Conservation (phyloP, 176 grass and related monocot species). For the Canna indica region DNA sequence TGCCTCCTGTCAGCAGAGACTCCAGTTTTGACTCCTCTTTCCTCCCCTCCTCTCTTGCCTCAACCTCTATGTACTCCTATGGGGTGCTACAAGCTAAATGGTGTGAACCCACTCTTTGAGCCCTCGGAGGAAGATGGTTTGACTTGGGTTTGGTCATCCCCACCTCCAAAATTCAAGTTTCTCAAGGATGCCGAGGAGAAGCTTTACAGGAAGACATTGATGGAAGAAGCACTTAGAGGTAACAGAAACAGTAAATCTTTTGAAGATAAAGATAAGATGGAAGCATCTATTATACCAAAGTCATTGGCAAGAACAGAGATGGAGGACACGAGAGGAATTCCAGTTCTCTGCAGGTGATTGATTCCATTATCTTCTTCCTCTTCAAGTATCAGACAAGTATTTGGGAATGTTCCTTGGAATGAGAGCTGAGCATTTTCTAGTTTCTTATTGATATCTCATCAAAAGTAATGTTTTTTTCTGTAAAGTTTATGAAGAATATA, state of each 20-base stretch:
- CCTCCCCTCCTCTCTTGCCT: constrained; percentile 3
- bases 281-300: neutral
- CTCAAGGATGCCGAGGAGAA: constrained; percentile 13
- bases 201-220: constrained; percentile 1
- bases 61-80: neutral
- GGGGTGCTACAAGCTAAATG: neutral
- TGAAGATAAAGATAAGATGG: too few relatives aligned
- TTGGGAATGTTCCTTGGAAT: neutral
- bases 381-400: neutral
- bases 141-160: neutral
- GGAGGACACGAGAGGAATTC: neutral
- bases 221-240: constrained; percentile 3
- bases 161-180: constrained; percentile 13
- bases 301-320: too few relatives aligned
- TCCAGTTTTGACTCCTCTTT: constrained; percentile 2
- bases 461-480: neutral
- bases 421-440: neutral
- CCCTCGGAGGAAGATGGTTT: neutral
- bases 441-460: neutral
- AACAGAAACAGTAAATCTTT: neutral
- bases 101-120: constrained; percentile 10
- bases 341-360: neutral
- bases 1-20: neutral
- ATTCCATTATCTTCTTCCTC: neutral
- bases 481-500: constrained; percentile 1